Base-by-base conservation (phyloP, 495 filamentous ascomycete species). In the Xanthoparmelia taractica region DNA sequence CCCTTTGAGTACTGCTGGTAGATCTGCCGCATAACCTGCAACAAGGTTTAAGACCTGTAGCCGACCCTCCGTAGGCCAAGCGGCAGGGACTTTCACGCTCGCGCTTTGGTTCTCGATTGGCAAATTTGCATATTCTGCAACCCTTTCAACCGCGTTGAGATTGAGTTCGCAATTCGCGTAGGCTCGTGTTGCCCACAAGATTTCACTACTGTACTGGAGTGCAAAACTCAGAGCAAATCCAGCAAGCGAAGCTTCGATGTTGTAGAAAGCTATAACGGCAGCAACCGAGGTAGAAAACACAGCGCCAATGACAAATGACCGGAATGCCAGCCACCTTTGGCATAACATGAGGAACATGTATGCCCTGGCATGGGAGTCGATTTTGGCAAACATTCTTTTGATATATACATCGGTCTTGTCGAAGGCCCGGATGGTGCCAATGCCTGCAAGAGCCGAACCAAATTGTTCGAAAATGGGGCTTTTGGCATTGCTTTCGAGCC, bases 71-170 rank as follows among this genome's bases (percentile, higher is more conserved):
- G 83, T 84, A 0, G 91, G 91, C 91, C 91, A 96, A 20, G 84
- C 83, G 13, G 89, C 89, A 0, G 91, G 89, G 1, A 87, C 82
- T 47, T 80, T 79, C 34, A 69, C 69, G 38, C 82, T 85, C 1
- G 73, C 79, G 8, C 76, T 78, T 17, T 88, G 81, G 45, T 79
- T 77, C 71, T 96, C 91, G 6, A 82, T 90, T 7, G 83, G 76
- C 10, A 94, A 76, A 18, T 85, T 79, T 0, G 86, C 83, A 69
- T 93, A 96, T 72, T 96, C 91, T 8, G 92, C 77, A 47, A 96
- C 85, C 25, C 91, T 79, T 75, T 96, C 91, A 0, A 87, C 85
- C 25, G 89, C 84, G 64, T 94, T 96, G 89, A 96, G 93, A 67
- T 87, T 83, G 12, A 94, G 76, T 66, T 96, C 90, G 11, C 83